phyloP scores from a whole-genome alignment of 2,329 filamentous ascomycete species.

The Fusarium irregulare region DNA sequence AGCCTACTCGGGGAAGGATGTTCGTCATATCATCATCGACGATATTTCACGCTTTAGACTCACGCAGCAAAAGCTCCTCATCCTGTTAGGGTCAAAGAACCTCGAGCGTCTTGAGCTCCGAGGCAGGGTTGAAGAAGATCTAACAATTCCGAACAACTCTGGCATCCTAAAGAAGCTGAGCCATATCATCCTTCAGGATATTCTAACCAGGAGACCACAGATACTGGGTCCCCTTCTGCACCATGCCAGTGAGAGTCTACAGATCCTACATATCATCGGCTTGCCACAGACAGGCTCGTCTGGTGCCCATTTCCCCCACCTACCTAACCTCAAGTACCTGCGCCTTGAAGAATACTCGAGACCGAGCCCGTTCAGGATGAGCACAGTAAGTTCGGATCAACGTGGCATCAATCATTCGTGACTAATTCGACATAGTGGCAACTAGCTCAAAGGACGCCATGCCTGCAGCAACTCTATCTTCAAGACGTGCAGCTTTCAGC shows the following conservation, averaged over 20 bases:
- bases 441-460: slow-evolving; percentile 44
- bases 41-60: slow-evolving; percentile 45
- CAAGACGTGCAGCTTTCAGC: slow-evolving; percentile 42
- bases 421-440: slow-evolving; percentile 41
- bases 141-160: slow-evolving; percentile 37
- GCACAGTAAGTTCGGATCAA: slow-evolving; percentile 33
- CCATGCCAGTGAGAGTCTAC: slow-evolving; percentile 39
- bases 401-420: background rate
- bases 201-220: slow-evolving; percentile 25
- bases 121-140: slow-evolving; percentile 32
- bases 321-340: slow-evolving; percentile 49
- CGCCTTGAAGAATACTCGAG: slow-evolving; percentile 43
- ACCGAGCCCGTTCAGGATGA: slow-evolving; percentile 28
- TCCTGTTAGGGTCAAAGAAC: slow-evolving; percentile 44
- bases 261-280: slow-evolving; percentile 42
- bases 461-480: slow-evolving; percentile 50
- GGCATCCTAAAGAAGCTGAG: slow-evolving; percentile 38
- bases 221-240: slow-evolving; percentile 36
- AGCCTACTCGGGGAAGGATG: slow-evolving; percentile 48
- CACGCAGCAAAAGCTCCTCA: slow-evolving; percentile 46
- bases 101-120: slow-evolving; percentile 44
- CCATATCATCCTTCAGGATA: slow-evolving; percentile 39
- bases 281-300: slow-evolving; percentile 29
- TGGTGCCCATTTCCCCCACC: slow-evolving; percentile 26
- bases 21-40: slow-evolving; percentile 46